Percentiles rank a stretch among this genome's conserved stretches.
These are phyloP conservation scores for Globisporangium paddicum DNA, from an alignment of 352 stramenopile species.

Conservation along the genomic window DNA sequence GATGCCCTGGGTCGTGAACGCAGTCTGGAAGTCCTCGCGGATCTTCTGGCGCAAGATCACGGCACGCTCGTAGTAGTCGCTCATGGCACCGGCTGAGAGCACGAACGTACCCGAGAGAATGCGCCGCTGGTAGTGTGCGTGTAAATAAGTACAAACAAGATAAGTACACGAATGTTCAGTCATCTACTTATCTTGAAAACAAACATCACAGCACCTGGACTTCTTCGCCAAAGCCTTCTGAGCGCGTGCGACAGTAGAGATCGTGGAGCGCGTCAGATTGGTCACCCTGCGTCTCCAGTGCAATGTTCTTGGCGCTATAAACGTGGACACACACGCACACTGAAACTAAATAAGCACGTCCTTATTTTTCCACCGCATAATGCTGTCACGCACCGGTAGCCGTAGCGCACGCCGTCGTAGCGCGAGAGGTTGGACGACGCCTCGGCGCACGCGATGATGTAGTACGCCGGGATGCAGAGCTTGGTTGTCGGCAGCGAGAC, in stretches of 20 bases:
- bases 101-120: slow-evolving; percentile 91
- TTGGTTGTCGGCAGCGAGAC: slow-evolving; percentile 76
- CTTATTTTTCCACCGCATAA: not conserved
- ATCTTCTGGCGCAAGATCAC: slow-evolving; percentile 77
- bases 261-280: slow-evolving; percentile 81
- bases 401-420: slow-evolving; percentile 96
- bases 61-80: slow-evolving; percentile 88
- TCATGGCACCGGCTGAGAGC: slow-evolving; percentile 81
- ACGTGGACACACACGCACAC: not conserved
- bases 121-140: slow-evolving; percentile 40
- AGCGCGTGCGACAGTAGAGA: slow-evolving; percentile 84
- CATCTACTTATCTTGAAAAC: not conserved
- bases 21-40: slow-evolving; percentile 65
- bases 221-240: slow-evolving; percentile 89
- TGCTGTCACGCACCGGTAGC: slow-evolving; percentile 46
- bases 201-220: slow-evolving; percentile 54
- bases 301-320: slow-evolving; percentile 45
- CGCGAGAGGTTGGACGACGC: slow-evolving; percentile 97
- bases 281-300: slow-evolving; percentile 42
- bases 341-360: not conserved
- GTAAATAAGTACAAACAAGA: not conserved
- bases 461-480: slow-evolving; percentile 94
- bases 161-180: not conserved
- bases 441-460: slow-evolving; percentile 97
- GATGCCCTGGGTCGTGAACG: slow-evolving; percentile 48